phyloP scores from a whole-genome alignment of 768 basidiomycete genomes.

The Leccinellum rugosiceps region DNA sequence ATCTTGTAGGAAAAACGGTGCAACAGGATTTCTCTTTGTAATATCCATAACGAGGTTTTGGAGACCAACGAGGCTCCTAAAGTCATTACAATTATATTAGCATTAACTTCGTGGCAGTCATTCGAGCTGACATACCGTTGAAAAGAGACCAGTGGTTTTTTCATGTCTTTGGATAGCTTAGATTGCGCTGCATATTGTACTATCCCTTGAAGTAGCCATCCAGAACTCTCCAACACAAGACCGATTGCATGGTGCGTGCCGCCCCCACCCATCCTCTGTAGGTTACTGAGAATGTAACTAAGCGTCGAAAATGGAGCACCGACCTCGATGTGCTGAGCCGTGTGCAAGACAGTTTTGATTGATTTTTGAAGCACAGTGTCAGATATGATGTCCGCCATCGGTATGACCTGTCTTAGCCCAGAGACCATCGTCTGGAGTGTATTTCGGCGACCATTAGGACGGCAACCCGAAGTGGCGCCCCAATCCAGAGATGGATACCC shows the following conservation, averaged over 20 bases:
- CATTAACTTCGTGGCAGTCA: too few species aligned
- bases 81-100: background rate
- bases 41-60: conserved; percentile 8
- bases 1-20: conserved; percentile 11
- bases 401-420: conserved; percentile 6
- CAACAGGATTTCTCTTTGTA: background rate
- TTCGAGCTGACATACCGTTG: background rate
- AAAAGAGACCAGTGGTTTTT: background rate
- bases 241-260: conserved; percentile 12
- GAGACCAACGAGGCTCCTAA: conserved; percentile 11
- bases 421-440: conserved; percentile 1
- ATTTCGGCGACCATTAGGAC: background rate
- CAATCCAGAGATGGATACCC: background rate
- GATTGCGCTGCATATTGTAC: background rate
- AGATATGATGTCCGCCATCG: conserved; percentile 3
- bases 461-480: conserved; percentile 6
- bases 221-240: conserved; percentile 13
- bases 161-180: conserved; percentile 2
- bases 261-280: conserved; percentile 6
- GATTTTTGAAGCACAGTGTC: conserved; percentile 4
- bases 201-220: conserved; percentile 13
- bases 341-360: conserved; percentile 7
- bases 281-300: background rate
- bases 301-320: background rate
- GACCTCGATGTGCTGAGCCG: conserved; percentile 12